These are phyloP conservation scores for Monilinia fructigena DNA, from an alignment of 2,329 filamentous ascomycete species.

Conservation along the genomic window DNA sequence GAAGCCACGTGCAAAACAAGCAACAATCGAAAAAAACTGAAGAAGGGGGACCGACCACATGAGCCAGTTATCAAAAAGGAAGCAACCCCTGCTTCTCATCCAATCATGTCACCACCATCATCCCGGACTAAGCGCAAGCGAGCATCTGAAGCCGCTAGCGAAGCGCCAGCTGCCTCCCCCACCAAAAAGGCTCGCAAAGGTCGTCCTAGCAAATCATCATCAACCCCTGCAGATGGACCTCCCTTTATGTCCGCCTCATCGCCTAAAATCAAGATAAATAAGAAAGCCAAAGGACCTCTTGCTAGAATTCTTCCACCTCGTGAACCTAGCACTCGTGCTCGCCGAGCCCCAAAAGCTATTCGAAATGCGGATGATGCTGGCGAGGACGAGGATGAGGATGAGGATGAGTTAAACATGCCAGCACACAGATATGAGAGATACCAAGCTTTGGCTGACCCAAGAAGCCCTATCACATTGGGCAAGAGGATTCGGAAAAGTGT, in stretches of 20 bases:
- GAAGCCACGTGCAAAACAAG: constrained; percentile 19
- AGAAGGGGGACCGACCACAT: neutral
- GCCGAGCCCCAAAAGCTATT: constrained; percentile 28
- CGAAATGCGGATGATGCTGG: constrained; percentile 27
- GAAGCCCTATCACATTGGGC: constrained; percentile 29
- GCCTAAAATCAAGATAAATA: constrained; percentile 6
- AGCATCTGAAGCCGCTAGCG: constrained; percentile 14
- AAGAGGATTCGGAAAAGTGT: constrained; percentile 34
- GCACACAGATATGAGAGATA: constrained; percentile 37
- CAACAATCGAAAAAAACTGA: constrained; percentile 13
- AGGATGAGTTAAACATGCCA: constrained; percentile 27
- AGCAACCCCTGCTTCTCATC: constrained; percentile 7
- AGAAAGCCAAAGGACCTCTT: constrained; percentile 19
- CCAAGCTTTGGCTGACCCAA: constrained; percentile 34
- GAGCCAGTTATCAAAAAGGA: constrained; percentile 21
- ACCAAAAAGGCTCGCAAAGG: constrained; percentile 20
- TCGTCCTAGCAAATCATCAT: constrained; percentile 16
- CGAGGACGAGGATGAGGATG: constrained; percentile 28
- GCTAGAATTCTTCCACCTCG: constrained; percentile 24
- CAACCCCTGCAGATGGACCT: constrained; percentile 5
- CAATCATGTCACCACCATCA: constrained; percentile 12
- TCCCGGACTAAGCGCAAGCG: constrained; percentile 25
- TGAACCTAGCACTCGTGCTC: constrained; percentile 30
- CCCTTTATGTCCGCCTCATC: constrained; percentile 1
- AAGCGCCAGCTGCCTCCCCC: constrained; percentile 15